A percentile compares a stretch with the other conserved stretches of the same genome.
Evolutionary conservation across 2,329 filamentous ascomycete genomes (phyloP).

Genomic region (Fusarium sp.): DNA sequence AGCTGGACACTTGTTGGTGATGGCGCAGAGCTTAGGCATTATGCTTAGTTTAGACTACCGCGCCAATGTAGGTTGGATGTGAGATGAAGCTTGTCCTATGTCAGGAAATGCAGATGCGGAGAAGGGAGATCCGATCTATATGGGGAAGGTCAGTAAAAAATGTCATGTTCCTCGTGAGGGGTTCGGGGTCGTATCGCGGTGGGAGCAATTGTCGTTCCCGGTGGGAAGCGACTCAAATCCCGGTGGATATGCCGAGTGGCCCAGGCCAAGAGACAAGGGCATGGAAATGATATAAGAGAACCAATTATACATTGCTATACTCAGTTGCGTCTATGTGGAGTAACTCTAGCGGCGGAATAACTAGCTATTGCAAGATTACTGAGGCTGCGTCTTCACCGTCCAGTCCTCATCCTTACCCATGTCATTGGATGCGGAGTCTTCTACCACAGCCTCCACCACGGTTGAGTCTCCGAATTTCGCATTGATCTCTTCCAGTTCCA

Average conservation of each 20-base stretch:
- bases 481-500: not conserved
- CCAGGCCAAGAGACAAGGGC: not conserved
- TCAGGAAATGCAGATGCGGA: not conserved
- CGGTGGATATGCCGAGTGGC: not conserved
- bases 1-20: not conserved
- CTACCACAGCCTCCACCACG: not conserved
- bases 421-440: not conserved
- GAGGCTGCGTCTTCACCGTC: not conserved
- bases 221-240: not conserved
- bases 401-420: not conserved
- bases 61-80: not conserved
- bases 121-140: not conserved
- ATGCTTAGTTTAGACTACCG: not conserved
- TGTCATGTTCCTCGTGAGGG: not conserved
- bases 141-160: not conserved
- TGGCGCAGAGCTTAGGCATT: not conserved
- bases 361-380: not conserved
- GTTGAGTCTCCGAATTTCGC: not conserved
- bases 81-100: not conserved
- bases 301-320: not conserved
- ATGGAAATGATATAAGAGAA: not conserved
- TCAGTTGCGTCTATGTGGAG: rapidly evolving
- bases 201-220: not conserved
- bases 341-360: not conserved
- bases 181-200: not conserved